phyloP scores from a whole-genome alignment of 2,329 filamentous ascomycete genomes.

The Knufia fluminis region DNA sequence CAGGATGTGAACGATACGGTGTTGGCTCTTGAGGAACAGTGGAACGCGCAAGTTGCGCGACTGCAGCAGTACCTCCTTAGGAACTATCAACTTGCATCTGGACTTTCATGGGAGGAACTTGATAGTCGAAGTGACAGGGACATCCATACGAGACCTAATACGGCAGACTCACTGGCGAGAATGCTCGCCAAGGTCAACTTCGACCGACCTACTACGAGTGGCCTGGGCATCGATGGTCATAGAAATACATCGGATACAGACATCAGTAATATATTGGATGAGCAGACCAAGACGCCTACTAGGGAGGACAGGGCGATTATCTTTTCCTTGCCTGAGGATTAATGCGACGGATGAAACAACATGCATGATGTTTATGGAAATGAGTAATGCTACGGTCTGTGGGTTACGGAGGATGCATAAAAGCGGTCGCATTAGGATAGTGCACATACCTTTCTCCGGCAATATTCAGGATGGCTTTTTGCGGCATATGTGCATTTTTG shows the following conservation, averaged over 20 bases:
- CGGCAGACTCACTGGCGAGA: slow-evolving; percentile 16
- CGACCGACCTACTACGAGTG: slow-evolving; percentile 15
- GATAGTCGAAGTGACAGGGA: slow-evolving; percentile 23
- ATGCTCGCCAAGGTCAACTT: slow-evolving; percentile 19
- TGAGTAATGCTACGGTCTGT: not conserved
- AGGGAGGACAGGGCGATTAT: slow-evolving; percentile 1
- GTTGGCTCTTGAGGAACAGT: slow-evolving; percentile 34
- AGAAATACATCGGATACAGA: slow-evolving; percentile 11
- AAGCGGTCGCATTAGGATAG: not conserved
- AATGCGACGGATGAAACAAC: not conserved
- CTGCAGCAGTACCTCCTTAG: slow-evolving; percentile 37
- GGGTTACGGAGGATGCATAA: not conserved
- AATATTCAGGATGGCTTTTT: not conserved
- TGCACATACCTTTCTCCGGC: not conserved
- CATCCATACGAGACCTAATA: slow-evolving; percentile 1
- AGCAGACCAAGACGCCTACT: slow-evolving; percentile 10
- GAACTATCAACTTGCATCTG: slow-evolving; percentile 36
- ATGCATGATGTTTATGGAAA: no score
- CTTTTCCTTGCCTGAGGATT: slow-evolving; percentile 20
- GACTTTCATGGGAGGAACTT: slow-evolving; percentile 21
- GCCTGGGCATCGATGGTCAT: not conserved
- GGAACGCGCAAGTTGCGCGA: slow-evolving; percentile 36
- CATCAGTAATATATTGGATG: slow-evolving; percentile 12
- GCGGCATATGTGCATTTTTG: not conserved
- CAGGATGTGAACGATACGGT: slow-evolving; percentile 36